Conservation (phyloP, 306 rosid genomes). For the Lathyrus aphaca region DNA sequence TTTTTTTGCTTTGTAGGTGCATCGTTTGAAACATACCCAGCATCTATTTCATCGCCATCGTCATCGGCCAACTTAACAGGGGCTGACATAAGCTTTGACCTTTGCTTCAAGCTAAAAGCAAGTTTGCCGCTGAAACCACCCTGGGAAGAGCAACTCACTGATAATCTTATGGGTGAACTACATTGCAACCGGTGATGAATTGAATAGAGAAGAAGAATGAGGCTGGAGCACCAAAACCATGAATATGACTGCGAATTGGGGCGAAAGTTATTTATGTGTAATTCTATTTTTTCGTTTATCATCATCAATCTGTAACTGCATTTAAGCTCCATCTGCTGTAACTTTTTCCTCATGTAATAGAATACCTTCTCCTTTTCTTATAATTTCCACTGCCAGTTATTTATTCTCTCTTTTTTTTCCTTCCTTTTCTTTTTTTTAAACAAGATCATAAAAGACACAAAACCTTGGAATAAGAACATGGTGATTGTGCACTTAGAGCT, state of each 20-base stretch:
- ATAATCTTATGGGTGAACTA: slow-evolving; percentile 22
- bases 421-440: no score
- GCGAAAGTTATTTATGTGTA: not conserved
- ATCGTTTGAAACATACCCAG: slow-evolving; percentile 57
- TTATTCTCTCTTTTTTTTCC: no score
- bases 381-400: no score
- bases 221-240: slow-evolving; percentile 18
- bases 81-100: slow-evolving; percentile 80
- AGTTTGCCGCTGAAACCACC: slow-evolving; percentile 73
- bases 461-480: no score
- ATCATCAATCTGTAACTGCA: no score
- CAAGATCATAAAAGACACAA: no score
- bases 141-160: slow-evolving; percentile 50
- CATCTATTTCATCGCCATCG: no score
- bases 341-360: no score
- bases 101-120: slow-evolving; percentile 95
- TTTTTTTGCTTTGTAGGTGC: slow-evolving; percentile 70
- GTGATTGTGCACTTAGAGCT: no score
- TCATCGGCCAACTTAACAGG: slow-evolving; percentile 86
- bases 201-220: not conserved
- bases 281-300: no score
- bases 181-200: slow-evolving; percentile 12
- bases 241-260: slow-evolving; percentile 5
- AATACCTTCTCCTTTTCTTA: no score
- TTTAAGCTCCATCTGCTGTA: no score